These are phyloP conservation scores for Zygotorulaspora sp. DNA, from an alignment of 805 yeast genomes.

Conservation along the genomic window DNA sequence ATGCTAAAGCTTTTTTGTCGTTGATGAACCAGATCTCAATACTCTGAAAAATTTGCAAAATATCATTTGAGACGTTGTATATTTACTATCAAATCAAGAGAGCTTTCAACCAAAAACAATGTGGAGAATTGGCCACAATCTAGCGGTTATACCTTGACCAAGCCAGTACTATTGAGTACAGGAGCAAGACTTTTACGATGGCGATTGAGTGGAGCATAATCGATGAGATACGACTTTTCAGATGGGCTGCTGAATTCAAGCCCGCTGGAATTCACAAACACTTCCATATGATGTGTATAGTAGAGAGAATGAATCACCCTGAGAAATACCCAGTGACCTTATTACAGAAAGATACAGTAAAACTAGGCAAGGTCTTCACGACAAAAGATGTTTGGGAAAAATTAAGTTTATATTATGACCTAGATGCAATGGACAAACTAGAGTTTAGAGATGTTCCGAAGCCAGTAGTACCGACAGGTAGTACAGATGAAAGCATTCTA, in stretches of 20 bases:
- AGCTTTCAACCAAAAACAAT: too few species aligned
- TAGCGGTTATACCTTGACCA: too few species aligned
- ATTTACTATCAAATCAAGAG: too few species aligned
- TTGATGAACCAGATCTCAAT: too few species aligned
- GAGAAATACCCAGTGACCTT: constrained; percentile 38
- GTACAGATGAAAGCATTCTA: constrained; percentile 5
- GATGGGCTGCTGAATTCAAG: constrained; percentile 58
- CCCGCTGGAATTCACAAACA: constrained; percentile 59
- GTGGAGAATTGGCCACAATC: too few species aligned
- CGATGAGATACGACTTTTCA: constrained; percentile 58
- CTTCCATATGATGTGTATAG: constrained; percentile 38
- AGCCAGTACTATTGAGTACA: too few species aligned
- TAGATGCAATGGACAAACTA: constrained; percentile 52
- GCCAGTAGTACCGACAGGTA: constrained; percentile 2
- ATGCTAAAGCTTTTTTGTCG: too few species aligned
- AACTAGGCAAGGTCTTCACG: constrained; percentile 33
- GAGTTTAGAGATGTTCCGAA: constrained; percentile 36
- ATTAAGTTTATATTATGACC: constrained; percentile 49
- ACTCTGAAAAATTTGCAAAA: constrained; percentile 2
- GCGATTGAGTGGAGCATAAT: constrained; percentile 49
- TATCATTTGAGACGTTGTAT: background rate
- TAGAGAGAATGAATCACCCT: constrained; percentile 38
- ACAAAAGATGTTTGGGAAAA: constrained; percentile 55
- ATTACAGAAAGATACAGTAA: constrained; percentile 26
- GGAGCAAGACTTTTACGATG: too few species aligned